These are phyloP conservation scores for Eutrema salsugineum DNA, from an alignment of 441 rosid genomes.

Conservation along the genomic window DNA sequence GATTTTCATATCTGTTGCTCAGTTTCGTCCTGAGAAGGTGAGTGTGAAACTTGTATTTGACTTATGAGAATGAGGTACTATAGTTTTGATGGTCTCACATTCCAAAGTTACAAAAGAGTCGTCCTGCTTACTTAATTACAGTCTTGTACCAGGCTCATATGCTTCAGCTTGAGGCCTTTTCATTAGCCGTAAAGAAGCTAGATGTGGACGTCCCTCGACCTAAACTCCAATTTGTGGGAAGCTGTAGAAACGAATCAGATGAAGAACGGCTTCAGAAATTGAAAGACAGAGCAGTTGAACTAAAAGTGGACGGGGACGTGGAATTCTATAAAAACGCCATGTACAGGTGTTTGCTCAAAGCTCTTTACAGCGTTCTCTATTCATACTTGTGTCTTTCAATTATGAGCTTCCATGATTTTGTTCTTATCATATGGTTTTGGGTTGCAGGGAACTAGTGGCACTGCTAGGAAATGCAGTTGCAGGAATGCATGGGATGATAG, in stretches of 20 bases:
- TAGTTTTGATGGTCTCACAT: conserved; percentile 10
- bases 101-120: neutral
- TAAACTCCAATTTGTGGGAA: conserved; percentile 87
- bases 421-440: neutral
- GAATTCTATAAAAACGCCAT: conserved; percentile 68
- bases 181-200: conserved; percentile 52
- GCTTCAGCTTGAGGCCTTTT: conserved; percentile 89
- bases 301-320: conserved; percentile 59
- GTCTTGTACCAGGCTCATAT: conserved; percentile 67
- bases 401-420: neutral
- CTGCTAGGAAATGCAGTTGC: conserved; percentile 72
- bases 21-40: conserved; percentile 99
- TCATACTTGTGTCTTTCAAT: neutral
- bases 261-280: conserved; percentile 74
- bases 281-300: conserved; percentile 67
- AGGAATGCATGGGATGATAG: conserved; percentile 87
- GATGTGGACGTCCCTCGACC: conserved; percentile 56
- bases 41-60: conserved; percentile 37
- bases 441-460: conserved; percentile 66
- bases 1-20: conserved; percentile 77
- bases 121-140: conserved; percentile 24
- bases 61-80: conserved; percentile 37
- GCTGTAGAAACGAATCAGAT: conserved; percentile 81
- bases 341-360: conserved; percentile 55
- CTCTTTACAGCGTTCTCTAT: neutral